Conservation (phyloP, 202 grass and related monocot species). For the Carex arenaria region DNA sequence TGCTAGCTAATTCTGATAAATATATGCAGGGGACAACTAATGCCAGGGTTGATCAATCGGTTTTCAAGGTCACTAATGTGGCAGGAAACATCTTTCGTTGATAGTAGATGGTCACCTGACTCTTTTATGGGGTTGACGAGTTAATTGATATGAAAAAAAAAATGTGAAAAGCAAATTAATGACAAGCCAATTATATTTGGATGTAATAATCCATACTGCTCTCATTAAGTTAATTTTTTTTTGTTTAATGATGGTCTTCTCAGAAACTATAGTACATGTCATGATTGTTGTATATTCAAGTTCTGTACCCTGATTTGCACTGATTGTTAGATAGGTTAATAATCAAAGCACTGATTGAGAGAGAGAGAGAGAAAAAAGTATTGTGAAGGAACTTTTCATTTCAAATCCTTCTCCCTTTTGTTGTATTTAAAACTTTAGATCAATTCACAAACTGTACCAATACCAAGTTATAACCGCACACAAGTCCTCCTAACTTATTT, state of each 20-base stretch:
- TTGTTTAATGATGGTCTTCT: neutral
- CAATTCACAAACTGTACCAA: no score
- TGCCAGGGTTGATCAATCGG: neutral
- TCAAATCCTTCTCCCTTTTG: no score
- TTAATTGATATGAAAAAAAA: neutral
- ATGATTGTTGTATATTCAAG: neutral
- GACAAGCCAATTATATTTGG: neutral
- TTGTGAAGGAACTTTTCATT: no score
- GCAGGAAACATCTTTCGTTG: constrained; percentile 7
- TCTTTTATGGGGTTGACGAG: neutral
- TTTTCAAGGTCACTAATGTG: neutral
- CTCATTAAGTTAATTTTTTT: neutral
- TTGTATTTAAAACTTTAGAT: no score
- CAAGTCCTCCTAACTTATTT: no score
- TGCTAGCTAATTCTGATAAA: neutral
- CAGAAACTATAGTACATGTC: neutral
- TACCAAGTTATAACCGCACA: no score
- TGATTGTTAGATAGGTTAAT: neutral
- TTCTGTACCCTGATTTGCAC: neutral
- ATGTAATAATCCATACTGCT: constrained; percentile 13
- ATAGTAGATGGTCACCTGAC: neutral
- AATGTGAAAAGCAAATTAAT: neutral
- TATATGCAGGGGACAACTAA: neutral
- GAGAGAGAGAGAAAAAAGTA: no score
- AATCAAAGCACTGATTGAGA: no score